These are phyloP conservation scores for Odontarrhena argentea DNA, from an alignment of 345 rosid species.

Conservation along the genomic window DNA sequence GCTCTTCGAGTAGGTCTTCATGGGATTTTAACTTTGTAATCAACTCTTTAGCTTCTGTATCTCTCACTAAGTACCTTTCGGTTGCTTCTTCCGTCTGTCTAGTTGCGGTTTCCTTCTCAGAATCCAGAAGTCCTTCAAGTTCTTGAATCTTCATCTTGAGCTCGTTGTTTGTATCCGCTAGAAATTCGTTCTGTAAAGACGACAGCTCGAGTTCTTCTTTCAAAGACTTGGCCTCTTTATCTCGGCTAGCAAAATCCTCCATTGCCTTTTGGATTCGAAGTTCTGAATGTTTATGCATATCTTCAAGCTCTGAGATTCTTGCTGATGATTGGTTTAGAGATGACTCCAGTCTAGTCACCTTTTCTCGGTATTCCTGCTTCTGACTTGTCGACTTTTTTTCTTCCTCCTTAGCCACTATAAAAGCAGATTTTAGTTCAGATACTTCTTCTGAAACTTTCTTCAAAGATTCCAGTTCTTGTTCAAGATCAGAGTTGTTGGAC, in stretches of 20 bases:
- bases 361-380: conserved; percentile 53
- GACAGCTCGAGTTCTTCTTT: conserved; percentile 69
- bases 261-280: conserved; percentile 56
- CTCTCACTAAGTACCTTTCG: conserved; percentile 51
- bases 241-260: conserved; percentile 52
- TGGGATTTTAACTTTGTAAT: conserved; percentile 51
- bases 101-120: conserved; percentile 34
- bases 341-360: conserved; percentile 55
- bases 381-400: conserved; percentile 43
- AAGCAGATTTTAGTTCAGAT: conserved; percentile 50
- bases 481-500: conserved; percentile 60
- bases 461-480: conserved; percentile 48
- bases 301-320: conserved; percentile 56
- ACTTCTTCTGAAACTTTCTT: conserved; percentile 49
- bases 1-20: conserved; percentile 53
- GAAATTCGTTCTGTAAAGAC: conserved; percentile 58
- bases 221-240: conserved; percentile 66
- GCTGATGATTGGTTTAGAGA: conserved; percentile 51
- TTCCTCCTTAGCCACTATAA: conserved; percentile 55
- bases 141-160: conserved; percentile 71
- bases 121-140: conserved; percentile 59
- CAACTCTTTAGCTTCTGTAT: conserved; percentile 58
- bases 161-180: conserved; percentile 66
- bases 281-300: conserved; percentile 61
- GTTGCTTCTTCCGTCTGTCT: conserved; percentile 51